These are phyloP conservation scores for Senna siamea DNA, from an alignment of 306 rosid genomes.

Conservation along the genomic window DNA sequence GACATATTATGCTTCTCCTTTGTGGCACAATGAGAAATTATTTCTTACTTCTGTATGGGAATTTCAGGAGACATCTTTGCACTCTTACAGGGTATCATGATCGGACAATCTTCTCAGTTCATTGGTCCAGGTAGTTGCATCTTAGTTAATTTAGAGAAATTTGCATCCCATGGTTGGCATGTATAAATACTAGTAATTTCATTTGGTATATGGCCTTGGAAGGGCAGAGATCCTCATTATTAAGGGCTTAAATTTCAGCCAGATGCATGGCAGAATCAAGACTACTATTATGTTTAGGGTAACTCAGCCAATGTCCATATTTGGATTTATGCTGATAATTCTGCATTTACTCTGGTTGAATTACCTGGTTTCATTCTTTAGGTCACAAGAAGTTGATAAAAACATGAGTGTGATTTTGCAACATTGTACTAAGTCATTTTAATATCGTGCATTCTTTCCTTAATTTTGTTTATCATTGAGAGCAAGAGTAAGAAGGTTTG, in stretches of 20 bases:
- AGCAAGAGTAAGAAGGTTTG: conserved; percentile 18
- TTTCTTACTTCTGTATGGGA: conserved; percentile 39
- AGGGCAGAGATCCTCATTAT: neutral
- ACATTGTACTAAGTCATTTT: conserved; percentile 1
- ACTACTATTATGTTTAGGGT: conserved; percentile 21
- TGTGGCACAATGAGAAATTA: neutral
- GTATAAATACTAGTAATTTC: conserved; percentile 4
- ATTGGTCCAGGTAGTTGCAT: conserved; percentile 85
- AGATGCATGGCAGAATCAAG: conserved; percentile 14
- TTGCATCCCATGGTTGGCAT: conserved; percentile 26
- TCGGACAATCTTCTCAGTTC: conserved; percentile 94
- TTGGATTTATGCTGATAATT: neutral
- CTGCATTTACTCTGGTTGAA: neutral
- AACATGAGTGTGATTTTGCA: conserved; percentile 3
- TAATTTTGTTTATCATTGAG: conserved; percentile 11
- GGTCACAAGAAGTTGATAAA: neutral
- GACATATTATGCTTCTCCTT: conserved; percentile 22
- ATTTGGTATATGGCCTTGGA: conserved; percentile 3
- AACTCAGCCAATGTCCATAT: conserved; percentile 17
- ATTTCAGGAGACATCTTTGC: conserved; percentile 85
- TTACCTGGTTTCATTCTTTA: neutral
- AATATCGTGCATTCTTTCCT: neutral
- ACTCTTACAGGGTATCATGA: conserved; percentile 93
- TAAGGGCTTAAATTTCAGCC: conserved; percentile 8
- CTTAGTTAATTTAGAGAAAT: conserved; percentile 25